A percentile compares a stretch with the other conserved stretches of the same genome.
Evolutionary conservation across 306 rosid genomes (phyloP).

Genomic region (Pueraria montana): DNA sequence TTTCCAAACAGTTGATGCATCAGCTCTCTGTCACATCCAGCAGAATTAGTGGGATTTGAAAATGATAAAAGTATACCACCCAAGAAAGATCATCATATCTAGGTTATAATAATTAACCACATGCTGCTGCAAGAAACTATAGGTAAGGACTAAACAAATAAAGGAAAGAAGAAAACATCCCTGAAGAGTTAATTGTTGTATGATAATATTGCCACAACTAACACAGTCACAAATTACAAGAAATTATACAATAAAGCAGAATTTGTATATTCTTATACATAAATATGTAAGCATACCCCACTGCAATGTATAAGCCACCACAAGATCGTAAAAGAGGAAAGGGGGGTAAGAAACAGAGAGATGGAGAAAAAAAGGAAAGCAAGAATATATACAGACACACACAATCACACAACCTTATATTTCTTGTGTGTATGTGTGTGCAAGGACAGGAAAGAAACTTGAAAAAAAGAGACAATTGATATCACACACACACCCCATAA

Average conservation of each 20-base stretch:
- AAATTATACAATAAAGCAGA: conserved; percentile 20
- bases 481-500: conserved; percentile 35
- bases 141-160: conserved; percentile 35
- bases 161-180: conserved; percentile 38
- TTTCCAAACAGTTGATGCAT: conserved; percentile 99
- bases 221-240: conserved; percentile 10
- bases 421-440: neutral
- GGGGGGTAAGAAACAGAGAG: conserved; percentile 10
- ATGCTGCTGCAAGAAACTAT: conserved; percentile 32
- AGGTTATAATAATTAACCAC: conserved; percentile 35
- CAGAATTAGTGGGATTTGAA: conserved; percentile 54
- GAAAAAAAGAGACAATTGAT: conserved; percentile 40
- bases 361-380: conserved; percentile 20
- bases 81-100: conserved; percentile 39
- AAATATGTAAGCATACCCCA: conserved; percentile 34
- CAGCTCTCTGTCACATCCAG: conserved; percentile 90
- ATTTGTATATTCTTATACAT: conserved; percentile 16
- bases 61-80: conserved; percentile 44
- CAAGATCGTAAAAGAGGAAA: conserved; percentile 12
- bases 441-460: conserved; percentile 35
- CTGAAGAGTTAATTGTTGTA: conserved; percentile 9
- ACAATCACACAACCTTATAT: neutral
- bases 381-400: neutral
- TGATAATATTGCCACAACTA: conserved; percentile 32
- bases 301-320: conserved; percentile 24